phyloP scores from a whole-genome alignment of 192 early-diverging fungal genomes.

The Gigaspora rosea region DNA sequence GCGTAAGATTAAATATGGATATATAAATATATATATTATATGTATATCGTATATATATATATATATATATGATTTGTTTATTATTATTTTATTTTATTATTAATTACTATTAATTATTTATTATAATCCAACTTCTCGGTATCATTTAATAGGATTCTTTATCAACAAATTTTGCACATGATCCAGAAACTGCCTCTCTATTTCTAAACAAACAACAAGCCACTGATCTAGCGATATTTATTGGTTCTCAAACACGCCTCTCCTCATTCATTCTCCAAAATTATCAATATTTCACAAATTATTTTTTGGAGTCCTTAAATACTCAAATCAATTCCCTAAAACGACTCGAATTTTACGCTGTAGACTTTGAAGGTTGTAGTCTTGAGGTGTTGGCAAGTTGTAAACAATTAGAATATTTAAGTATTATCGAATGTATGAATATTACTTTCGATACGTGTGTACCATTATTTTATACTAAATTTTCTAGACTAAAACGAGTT shows the following conservation, averaged over 20 bases:
- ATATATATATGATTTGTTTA: no score
- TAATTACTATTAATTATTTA: no score
- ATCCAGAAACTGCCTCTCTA: neutral
- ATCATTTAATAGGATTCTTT: neutral
- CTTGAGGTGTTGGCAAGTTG: neutral
- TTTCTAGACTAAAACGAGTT: neutral
- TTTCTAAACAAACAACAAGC: constrained; percentile 3
- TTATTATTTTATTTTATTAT: no score
- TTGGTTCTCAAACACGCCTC: neutral
- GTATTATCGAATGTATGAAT: constrained; percentile 2
- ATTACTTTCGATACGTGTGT: neutral
- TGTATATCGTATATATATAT: no score
- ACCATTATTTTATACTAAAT: neutral
- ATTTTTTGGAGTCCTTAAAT: neutral
- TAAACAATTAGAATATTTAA: neutral
- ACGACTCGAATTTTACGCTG: constrained; percentile 4
- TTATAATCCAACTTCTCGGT: neutral
- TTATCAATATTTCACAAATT: constrained; percentile 15
- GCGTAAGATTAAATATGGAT: no score
- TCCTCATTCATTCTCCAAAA: neutral
- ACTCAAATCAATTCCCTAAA: neutral
- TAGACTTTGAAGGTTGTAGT: constrained; percentile 16
- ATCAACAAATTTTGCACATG: constrained; percentile 3
- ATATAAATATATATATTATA: no score
- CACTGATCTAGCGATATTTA: neutral